phyloP scores from a whole-genome alignment of 2,329 filamentous ascomycete species.

The Exserohilum turcica region DNA sequence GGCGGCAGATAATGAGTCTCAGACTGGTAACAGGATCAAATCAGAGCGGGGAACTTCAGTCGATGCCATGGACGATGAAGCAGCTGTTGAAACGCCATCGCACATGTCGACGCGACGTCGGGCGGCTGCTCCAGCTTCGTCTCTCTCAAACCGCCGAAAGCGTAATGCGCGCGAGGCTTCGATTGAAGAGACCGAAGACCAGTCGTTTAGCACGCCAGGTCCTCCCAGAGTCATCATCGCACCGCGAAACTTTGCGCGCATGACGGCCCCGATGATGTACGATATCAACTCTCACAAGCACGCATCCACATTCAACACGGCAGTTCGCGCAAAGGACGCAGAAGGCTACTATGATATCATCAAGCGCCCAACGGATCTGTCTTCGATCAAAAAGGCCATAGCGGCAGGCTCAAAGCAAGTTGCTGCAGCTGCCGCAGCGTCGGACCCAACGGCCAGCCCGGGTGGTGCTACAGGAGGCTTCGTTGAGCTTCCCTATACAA shows the following conservation, averaged over 20 bases:
- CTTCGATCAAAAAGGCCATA: conserved; percentile 57
- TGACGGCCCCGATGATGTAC: conserved; percentile 56
- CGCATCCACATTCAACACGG: conserved; percentile 56
- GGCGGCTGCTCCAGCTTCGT: conserved; percentile 25
- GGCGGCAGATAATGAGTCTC: conserved; percentile 48
- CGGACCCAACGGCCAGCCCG: conserved; percentile 64
- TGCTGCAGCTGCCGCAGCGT: conserved; percentile 45
- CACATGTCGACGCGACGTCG: conserved; percentile 42
- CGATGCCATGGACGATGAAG: conserved; percentile 48
- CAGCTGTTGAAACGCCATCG: conserved; percentile 30
- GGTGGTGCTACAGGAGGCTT: conserved; percentile 56
- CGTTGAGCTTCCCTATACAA: conserved; percentile 64
- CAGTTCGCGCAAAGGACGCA: conserved; percentile 57
- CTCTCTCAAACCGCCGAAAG: conserved; percentile 50
- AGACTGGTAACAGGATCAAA: conserved; percentile 51
- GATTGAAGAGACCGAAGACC: conserved; percentile 39
- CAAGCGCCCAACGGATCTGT: conserved; percentile 58
- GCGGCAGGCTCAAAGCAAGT: conserved; percentile 64
- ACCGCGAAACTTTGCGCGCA: conserved; percentile 56
- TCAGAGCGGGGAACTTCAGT: conserved; percentile 54
- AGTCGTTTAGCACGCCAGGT: conserved; percentile 31
- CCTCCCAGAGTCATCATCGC: conserved; percentile 47
- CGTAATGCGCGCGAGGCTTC: conserved; percentile 44
- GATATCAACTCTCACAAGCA: conserved; percentile 59
- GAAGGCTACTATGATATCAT: conserved; percentile 60